Conservation (phyloP, 169 alveolate genomes). For the Cryptosporidium xiaoi region DNA sequence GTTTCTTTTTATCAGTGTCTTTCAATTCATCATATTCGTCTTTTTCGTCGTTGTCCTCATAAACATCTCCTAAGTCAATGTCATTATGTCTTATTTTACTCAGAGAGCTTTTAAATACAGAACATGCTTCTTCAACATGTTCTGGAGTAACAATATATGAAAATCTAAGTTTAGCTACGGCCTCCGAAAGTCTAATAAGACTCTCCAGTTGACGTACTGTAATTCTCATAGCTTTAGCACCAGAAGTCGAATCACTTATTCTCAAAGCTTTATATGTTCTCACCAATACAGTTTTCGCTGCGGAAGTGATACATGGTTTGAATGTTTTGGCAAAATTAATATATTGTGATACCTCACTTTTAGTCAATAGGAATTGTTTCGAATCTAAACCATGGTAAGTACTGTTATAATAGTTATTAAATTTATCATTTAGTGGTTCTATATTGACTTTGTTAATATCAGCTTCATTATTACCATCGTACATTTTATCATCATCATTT, state of each 20-base stretch:
- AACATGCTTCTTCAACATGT: slow-evolving; percentile 94
- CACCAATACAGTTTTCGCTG: slow-evolving; percentile 90
- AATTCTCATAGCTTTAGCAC: slow-evolving; percentile 91
- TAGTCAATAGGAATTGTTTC: slow-evolving; percentile 79
- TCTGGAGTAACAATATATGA: slow-evolving; percentile 88
- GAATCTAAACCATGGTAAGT: slow-evolving; percentile 5
- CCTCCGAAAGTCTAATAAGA: slow-evolving; percentile 94
- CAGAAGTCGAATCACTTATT: slow-evolving; percentile 88
- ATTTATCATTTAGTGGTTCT: slow-evolving; percentile 76
- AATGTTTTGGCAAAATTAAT: slow-evolving; percentile 90
- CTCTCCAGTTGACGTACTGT: slow-evolving; percentile 97
- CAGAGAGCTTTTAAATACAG: slow-evolving; percentile 89
- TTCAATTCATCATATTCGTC: slow-evolving; percentile 4
- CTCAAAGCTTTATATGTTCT: slow-evolving; percentile 92
- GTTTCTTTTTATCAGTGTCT: too few relatives aligned
- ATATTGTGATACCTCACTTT: slow-evolving; percentile 89
- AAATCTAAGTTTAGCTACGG: slow-evolving; percentile 93
- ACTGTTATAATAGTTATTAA: neutral
- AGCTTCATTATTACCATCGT: slow-evolving; percentile 17
- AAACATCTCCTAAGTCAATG: slow-evolving; percentile 77
- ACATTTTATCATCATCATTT: slow-evolving; percentile 79
- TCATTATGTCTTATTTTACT: slow-evolving; percentile 84
- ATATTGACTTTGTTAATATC: neutral
- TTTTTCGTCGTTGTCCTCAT: slow-evolving; percentile 52
- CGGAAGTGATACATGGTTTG: slow-evolving; percentile 92